Percentiles rank a stretch among this genome's conserved stretches.
Conservation (phyloP, 352 stramenopile species). For the Phytophthora lateralis region DNA sequence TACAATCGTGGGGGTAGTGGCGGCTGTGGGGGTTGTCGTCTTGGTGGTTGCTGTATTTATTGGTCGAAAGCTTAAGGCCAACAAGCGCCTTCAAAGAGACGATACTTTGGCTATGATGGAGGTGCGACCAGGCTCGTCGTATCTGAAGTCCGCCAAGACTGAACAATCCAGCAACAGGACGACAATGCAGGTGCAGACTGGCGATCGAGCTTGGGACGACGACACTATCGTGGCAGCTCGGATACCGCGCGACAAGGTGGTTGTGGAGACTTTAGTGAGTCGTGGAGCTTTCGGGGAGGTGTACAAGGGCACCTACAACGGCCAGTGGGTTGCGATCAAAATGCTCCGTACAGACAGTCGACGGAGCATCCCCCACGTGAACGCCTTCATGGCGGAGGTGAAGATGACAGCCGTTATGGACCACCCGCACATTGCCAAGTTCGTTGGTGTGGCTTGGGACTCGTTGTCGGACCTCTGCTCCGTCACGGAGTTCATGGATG, state of each 20-base stretch:
- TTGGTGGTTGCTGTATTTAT: conserved; percentile 4
- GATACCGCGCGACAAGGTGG: conserved; percentile 21
- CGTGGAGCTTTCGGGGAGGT: conserved; percentile 17
- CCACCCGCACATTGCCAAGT: conserved; percentile 16
- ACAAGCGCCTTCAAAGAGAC: conserved; percentile 5
- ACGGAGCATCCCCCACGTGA: conserved; percentile 19
- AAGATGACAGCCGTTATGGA: conserved; percentile 20
- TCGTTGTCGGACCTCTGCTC: conserved; percentile 19
- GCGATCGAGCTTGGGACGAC: conserved; percentile 27
- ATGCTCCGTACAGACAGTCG: conserved; percentile 12
- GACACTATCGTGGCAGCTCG: conserved; percentile 23
- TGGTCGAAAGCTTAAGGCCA: conserved; percentile 8
- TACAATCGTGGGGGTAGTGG: conserved; percentile 4
- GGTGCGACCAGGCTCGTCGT: background rate
- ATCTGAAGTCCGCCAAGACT: conserved; percentile 6
- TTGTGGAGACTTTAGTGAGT: conserved; percentile 7
- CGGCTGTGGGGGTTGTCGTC: conserved; percentile 7
- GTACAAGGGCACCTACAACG: conserved; percentile 18
- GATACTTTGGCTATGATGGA: conserved; percentile 18
- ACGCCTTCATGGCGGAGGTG: conserved; percentile 19
- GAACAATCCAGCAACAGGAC: conserved; percentile 18
- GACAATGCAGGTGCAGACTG: conserved; percentile 7
- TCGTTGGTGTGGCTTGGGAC: conserved; percentile 19
- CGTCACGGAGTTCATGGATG: conserved; percentile 21
- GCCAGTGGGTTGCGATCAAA: conserved; percentile 12